These are phyloP conservation scores for Colletotrichum paranaense DNA, from an alignment of 2,329 filamentous ascomycete genomes.

Conservation along the genomic window DNA sequence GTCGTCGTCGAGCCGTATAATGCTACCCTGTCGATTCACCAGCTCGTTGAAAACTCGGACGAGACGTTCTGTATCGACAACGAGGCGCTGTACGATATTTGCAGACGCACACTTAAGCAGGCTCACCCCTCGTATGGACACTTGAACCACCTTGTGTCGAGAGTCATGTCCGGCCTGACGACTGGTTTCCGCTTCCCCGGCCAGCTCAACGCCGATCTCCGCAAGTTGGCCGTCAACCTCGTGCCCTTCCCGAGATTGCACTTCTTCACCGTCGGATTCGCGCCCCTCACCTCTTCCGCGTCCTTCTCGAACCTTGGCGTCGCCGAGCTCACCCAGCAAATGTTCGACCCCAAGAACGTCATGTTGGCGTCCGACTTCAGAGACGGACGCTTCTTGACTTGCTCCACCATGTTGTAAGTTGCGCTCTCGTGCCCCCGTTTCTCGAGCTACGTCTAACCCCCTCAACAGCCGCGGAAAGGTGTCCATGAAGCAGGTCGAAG, in stretches of 20 bases:
- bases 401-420: slow-evolving; percentile 94
- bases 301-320: slow-evolving; percentile 97
- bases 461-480: slow-evolving; percentile 87
- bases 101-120: slow-evolving; percentile 99
- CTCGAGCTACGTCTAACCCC: not conserved
- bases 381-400: slow-evolving; percentile 98
- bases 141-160: slow-evolving; percentile 98
- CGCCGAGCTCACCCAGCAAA: slow-evolving; percentile 98
- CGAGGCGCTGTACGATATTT: slow-evolving; percentile 99
- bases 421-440: not conserved
- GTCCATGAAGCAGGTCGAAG: slow-evolving; percentile 99
- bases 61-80: slow-evolving; percentile 99
- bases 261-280: slow-evolving; percentile 99
- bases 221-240: slow-evolving; percentile 99
- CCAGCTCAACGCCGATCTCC: slow-evolving; percentile 99
- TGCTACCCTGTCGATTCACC: slow-evolving; percentile 97
- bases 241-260: slow-evolving; percentile 99
- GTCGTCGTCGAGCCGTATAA: slow-evolving; percentile 99
- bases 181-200: slow-evolving; percentile 99
- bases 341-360: slow-evolving; percentile 99
- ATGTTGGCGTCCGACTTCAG: slow-evolving; percentile 99
- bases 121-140: slow-evolving; percentile 98
- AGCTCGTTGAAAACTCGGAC: slow-evolving; percentile 99
- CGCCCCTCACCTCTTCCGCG: slow-evolving; percentile 85
- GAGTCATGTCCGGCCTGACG: slow-evolving; percentile 99